Conservation (phyloP, 2,329 filamentous ascomycete genomes). For the Ophiosphaerella narmari region DNA sequence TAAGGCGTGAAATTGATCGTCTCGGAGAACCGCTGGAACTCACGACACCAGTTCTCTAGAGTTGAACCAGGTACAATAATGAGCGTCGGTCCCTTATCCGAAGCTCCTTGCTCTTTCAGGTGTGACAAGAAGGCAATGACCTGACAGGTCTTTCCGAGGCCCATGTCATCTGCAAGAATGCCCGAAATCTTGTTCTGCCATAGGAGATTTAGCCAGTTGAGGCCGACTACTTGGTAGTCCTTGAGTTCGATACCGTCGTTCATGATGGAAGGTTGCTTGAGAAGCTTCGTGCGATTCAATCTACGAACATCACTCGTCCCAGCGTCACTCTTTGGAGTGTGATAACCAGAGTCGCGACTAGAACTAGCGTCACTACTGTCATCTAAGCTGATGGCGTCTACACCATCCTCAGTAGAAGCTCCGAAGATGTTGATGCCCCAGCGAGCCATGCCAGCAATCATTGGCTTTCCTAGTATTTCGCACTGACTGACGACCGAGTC, state of each 20-base stretch:
- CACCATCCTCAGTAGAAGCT: constrained; percentile 62
- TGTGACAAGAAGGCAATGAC: constrained; percentile 91
- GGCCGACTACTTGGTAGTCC: constrained; percentile 88
- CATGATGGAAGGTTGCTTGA: constrained; percentile 78
- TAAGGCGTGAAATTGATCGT: constrained; percentile 72
- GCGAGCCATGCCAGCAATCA: constrained; percentile 66
- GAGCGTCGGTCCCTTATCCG: constrained; percentile 70
- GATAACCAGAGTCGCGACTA: constrained; percentile 68
- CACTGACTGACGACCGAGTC: constrained; percentile 80
- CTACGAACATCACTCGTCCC: constrained; percentile 53
- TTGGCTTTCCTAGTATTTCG: constrained; percentile 70
- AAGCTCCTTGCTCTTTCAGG: constrained; percentile 68
- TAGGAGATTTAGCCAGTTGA: constrained; percentile 91
- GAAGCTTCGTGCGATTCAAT: constrained; percentile 47
- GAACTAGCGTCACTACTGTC: constrained; percentile 46
- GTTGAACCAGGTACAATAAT: constrained; percentile 93
- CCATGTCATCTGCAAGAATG: constrained; percentile 98
- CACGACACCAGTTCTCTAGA: constrained; percentile 91
- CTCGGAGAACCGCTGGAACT: constrained; percentile 87
- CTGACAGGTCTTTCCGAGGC: constrained; percentile 90
- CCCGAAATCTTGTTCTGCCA: constrained; percentile 80
- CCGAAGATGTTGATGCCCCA: constrained; percentile 72
- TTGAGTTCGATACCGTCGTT: constrained; percentile 77
- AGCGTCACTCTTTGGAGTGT: constrained; percentile 61
- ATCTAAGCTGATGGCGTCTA: constrained; percentile 62